Conservation (phyloP, 129 eudicot species). For the Daucus carota region DNA sequence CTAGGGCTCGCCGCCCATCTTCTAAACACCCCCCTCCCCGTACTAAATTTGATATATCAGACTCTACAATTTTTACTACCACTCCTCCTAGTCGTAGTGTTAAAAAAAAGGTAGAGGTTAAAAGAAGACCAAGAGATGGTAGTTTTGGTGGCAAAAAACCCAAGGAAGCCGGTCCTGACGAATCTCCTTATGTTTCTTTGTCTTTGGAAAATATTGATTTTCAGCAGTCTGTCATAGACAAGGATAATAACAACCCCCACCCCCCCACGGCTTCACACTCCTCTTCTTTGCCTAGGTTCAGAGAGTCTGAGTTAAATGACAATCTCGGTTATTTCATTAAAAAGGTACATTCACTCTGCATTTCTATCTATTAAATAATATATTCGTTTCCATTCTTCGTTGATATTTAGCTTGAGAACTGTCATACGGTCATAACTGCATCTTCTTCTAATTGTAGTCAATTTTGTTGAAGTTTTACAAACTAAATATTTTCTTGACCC, state of each 20-base stretch:
- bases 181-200: conserved; percentile 47
- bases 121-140: conserved; percentile 19
- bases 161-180: conserved; percentile 27
- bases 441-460: too few species aligned
- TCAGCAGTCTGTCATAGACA: conserved; percentile 8
- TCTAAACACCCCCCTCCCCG: conserved; percentile 36
- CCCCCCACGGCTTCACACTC: not conserved
- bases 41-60: conserved; percentile 22
- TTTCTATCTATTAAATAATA: too few species aligned
- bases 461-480: too few species aligned
- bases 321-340: conserved; percentile 58
- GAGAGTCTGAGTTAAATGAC: conserved; percentile 51
- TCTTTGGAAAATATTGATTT: conserved; percentile 18
- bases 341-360: conserved; percentile 59
- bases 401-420: too few species aligned
- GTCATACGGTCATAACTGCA: too few species aligned
- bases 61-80: not conserved
- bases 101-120: conserved; percentile 10
- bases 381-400: too few species aligned
- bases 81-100: not conserved
- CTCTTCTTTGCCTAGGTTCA: conserved; percentile 8
- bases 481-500: not conserved
- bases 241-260: not conserved
- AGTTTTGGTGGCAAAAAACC: conserved; percentile 53
- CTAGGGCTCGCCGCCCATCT: conserved; percentile 55